Conservation (phyloP, 345 rosid species). For the Ailanthus altissimus region DNA sequence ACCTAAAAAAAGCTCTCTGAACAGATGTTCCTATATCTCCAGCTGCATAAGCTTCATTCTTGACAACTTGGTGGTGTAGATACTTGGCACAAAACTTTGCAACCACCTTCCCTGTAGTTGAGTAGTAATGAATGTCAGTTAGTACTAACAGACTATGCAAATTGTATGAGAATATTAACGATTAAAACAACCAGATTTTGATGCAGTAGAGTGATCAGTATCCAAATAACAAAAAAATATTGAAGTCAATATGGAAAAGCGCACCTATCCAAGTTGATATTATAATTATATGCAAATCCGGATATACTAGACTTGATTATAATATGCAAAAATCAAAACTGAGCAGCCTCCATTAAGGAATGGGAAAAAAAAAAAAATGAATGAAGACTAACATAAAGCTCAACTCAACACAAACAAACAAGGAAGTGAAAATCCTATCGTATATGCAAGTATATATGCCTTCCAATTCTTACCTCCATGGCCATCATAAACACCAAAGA, state of each 20-base stretch:
- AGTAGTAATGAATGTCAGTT: background rate
- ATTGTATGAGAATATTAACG: background rate
- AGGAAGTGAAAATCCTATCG: constrained; percentile 14
- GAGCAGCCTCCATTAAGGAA: background rate
- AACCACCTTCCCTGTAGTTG: constrained; percentile 79
- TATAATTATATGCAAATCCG: background rate
- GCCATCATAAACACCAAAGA: constrained; percentile 98
- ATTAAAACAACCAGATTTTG: background rate
- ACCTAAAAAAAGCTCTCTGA: constrained; percentile 89
- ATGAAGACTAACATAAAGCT: constrained; percentile 7
- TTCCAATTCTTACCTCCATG: constrained; percentile 86
- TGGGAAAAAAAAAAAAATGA: background rate
- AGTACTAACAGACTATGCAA: background rate
- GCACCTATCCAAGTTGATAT: background rate
- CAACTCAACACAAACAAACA: background rate
- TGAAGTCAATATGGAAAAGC: background rate
- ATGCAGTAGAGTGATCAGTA: background rate
- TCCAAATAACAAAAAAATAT: background rate
- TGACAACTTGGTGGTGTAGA: constrained; percentile 84
- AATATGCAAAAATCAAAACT: background rate
- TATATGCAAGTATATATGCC: too few relatives aligned
- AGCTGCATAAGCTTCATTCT: constrained; percentile 62
- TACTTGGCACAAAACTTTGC: constrained; percentile 91
- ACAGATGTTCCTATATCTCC: constrained; percentile 75
- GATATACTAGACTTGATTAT: background rate